A percentile compares a stretch with the other conserved stretches of the same genome.
Evolutionary conservation across 2,329 filamentous ascomycete species (phyloP).

Genomic region (Sclerotinia sclerotiorum): DNA sequence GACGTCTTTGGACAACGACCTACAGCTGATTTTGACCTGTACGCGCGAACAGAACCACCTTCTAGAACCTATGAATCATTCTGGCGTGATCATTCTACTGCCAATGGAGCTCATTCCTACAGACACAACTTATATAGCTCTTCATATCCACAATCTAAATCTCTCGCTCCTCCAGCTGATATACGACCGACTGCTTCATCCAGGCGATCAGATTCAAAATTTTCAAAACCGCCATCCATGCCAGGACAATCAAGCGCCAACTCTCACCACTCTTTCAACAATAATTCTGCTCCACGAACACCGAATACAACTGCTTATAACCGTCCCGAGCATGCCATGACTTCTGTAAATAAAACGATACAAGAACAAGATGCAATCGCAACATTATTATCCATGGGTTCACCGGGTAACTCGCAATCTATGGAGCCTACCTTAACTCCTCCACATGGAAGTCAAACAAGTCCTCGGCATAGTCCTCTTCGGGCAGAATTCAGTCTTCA

Average conservation of each 20-base stretch:
- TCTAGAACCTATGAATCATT: constrained; percentile 47
- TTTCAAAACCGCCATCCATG: constrained; percentile 36
- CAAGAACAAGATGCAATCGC: constrained; percentile 82
- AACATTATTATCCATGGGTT: constrained; percentile 78
- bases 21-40: constrained; percentile 40
- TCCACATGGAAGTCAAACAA: constrained; percentile 38
- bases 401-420: constrained; percentile 68
- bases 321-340: constrained; percentile 45
- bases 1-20: constrained; percentile 24
- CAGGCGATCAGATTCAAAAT: constrained; percentile 38
- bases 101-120: constrained; percentile 30
- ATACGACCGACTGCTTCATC: constrained; percentile 37
- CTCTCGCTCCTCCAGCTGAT: constrained; percentile 44
- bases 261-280: constrained; percentile 14
- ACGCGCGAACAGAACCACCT: constrained; percentile 38
- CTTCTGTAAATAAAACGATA: constrained; percentile 62
- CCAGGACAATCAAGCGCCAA: constrained; percentile 25
- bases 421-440: constrained; percentile 55
- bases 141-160: constrained; percentile 48
- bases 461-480: constrained; percentile 39
- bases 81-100: constrained; percentile 46
- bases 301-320: constrained; percentile 25
- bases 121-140: constrained; percentile 38
- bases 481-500: constrained; percentile 37
- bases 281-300: constrained; percentile 35